Percentiles rank a stretch among this genome's conserved stretches.
phyloP scores from a whole-genome alignment of 2,329 filamentous ascomycete genomes.

The Claviceps sp. region DNA sequence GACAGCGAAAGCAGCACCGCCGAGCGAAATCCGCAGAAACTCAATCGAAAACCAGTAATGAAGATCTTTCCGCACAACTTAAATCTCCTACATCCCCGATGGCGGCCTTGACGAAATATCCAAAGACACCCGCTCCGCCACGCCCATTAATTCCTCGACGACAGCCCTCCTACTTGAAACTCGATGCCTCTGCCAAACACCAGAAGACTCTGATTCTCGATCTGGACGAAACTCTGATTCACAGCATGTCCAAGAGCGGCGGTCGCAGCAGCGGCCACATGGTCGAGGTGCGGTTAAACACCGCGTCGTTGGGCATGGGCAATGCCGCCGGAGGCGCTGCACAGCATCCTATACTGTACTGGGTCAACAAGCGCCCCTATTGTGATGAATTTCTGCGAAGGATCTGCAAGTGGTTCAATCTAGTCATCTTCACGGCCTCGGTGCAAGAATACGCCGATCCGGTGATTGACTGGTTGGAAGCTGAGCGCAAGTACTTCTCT shows the following conservation, averaged over 20 bases:
- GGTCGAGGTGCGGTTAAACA: constrained; percentile 89
- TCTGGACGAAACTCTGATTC: constrained; percentile 92
- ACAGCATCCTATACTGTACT: constrained; percentile 94
- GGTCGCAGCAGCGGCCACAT: constrained; percentile 91
- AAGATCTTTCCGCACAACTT: constrained; percentile 60
- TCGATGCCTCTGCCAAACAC: constrained; percentile 41
- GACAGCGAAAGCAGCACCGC: constrained; percentile 59
- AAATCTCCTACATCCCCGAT: constrained; percentile 88
- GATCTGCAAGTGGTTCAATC: constrained; percentile 95
- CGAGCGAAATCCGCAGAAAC: constrained; percentile 40
- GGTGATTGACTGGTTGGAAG: constrained; percentile 96
- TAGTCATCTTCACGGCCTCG: constrained; percentile 91
- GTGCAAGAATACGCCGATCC: constrained; percentile 98
- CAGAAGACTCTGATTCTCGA: constrained; percentile 94
- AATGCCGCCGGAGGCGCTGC: constrained; percentile 49
- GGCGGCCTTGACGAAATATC: constrained; percentile 72
- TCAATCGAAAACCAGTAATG: constrained; percentile 27
- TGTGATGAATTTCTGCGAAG: constrained; percentile 91
- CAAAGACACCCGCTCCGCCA: constrained; percentile 77
- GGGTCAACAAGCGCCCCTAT: constrained; percentile 93
- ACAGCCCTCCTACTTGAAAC: constrained; percentile 72
- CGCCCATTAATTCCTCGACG: constrained; percentile 79
- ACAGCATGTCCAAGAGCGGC: constrained; percentile 84
- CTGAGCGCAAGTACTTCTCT: constrained; percentile 91
- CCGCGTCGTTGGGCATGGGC: constrained; percentile 52